Percentiles rank a stretch among this genome's conserved stretches.
These are phyloP conservation scores for Stephanodiscus triporus DNA, from an alignment of 108 stramenopile genomes.

Conservation along the genomic window DNA sequence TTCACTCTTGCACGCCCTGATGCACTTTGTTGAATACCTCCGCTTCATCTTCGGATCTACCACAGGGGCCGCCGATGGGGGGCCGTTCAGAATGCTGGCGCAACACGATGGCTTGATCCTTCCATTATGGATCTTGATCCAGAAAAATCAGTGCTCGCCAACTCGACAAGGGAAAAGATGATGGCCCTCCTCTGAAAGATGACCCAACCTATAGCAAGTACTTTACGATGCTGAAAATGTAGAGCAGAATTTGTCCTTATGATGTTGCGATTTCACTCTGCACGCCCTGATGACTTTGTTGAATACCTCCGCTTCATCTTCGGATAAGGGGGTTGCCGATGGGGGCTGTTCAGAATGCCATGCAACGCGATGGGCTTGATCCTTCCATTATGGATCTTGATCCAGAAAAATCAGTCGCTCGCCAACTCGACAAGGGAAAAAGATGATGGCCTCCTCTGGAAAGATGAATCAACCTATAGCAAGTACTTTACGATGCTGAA, in stretches of 20 bases:
- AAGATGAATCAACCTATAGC: conserved; percentile 73
- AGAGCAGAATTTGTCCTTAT: neutral
- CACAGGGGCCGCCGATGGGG: conserved; percentile 10
- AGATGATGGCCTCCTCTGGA: conserved; percentile 58
- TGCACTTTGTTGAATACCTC: conserved; percentile 17
- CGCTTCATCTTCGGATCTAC: neutral
- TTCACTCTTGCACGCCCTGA: neutral
- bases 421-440: conserved; percentile 1
- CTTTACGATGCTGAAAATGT: conserved; percentile 75
- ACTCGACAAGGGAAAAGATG: conserved; percentile 29
- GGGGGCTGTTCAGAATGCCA: conserved; percentile 64
- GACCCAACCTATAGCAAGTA: conserved; percentile 82
- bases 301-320: too few relatives aligned
- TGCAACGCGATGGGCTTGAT: conserved; percentile 56
- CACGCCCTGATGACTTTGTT: neutral
- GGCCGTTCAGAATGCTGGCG: conserved; percentile 50
- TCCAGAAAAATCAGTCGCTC: conserved; percentile 64
- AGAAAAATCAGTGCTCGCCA: conserved; percentile 51
- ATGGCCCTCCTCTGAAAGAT: conserved; percentile 72
- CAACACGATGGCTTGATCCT: conserved; percentile 74
- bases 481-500: conserved; percentile 84
- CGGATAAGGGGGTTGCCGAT: conserved; percentile 65
- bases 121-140: conserved; percentile 70
- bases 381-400: conserved; percentile 77
- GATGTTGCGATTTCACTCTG: neutral